Conservation (phyloP, 352 stramenopile species). For the Globisporangium yorkense region DNA sequence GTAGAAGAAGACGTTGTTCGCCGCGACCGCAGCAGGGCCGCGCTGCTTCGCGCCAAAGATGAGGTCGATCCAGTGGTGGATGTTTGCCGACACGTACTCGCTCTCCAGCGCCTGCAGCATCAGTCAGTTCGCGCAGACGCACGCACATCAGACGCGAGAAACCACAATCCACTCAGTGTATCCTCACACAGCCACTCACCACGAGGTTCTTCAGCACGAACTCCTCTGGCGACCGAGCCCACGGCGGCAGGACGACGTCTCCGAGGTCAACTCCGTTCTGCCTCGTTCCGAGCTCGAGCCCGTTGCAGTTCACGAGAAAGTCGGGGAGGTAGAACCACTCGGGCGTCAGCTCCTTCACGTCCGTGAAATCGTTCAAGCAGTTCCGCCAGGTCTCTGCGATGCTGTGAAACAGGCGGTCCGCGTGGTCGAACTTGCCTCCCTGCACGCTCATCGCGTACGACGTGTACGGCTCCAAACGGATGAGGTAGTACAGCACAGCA, state of each 20-base stretch:
- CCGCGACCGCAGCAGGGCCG: slow-evolving; percentile 79
- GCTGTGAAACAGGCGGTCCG: slow-evolving; percentile 91
- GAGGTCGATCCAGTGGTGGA: slow-evolving; percentile 89
- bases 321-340: slow-evolving; percentile 93
- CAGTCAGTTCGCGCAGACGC: background rate
- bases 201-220: slow-evolving; percentile 85
- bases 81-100: slow-evolving; percentile 75
- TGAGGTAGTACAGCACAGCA: slow-evolving; percentile 98
- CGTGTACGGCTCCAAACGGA: slow-evolving; percentile 98
- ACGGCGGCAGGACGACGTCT: slow-evolving; percentile 93
- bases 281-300: slow-evolving; percentile 66
- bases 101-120: slow-evolving; percentile 64
- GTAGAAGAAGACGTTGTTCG: slow-evolving; percentile 98
- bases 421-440: slow-evolving; percentile 93
- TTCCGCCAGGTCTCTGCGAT: slow-evolving; percentile 88
- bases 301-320: slow-evolving; percentile 88
- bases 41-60: slow-evolving; percentile 76
- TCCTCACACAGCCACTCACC: slow-evolving; percentile 23
- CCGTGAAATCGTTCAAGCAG: slow-evolving; percentile 84
- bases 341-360: slow-evolving; percentile 92
- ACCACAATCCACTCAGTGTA: background rate
- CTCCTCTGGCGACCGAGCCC: slow-evolving; percentile 73
- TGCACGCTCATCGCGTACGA: slow-evolving; percentile 93
- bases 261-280: slow-evolving; percentile 84
- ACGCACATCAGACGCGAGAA: background rate